These are phyloP conservation scores for Calocera cornea DNA, from an alignment of 768 basidiomycete genomes.

Conservation along the genomic window DNA sequence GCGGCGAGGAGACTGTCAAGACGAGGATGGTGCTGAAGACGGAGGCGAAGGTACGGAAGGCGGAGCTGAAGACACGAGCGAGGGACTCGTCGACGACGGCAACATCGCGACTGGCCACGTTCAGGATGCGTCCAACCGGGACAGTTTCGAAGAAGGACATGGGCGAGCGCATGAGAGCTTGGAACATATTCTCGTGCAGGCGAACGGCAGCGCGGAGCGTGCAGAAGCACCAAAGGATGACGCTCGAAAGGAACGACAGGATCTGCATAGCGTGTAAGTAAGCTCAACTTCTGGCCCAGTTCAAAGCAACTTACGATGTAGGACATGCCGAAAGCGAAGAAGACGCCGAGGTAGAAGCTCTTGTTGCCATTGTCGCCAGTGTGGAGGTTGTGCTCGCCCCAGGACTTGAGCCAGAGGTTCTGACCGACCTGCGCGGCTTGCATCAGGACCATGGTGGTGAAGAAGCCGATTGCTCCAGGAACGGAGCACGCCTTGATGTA, in stretches of 20 bases:
- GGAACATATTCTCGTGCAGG: constrained; percentile 43
- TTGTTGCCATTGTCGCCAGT: constrained; percentile 45
- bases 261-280: not conserved
- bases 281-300: not conserved
- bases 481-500: constrained; percentile 74
- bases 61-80: constrained; percentile 55
- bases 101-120: constrained; percentile 80
- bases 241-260: constrained; percentile 7
- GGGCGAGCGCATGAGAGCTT: constrained; percentile 68
- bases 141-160: constrained; percentile 83
- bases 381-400: constrained; percentile 66
- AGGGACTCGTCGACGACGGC: constrained; percentile 62
- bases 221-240: constrained; percentile 12
- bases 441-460: constrained; percentile 39
- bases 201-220: not conserved
- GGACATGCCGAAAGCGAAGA: not conserved
- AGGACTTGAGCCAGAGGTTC: constrained; percentile 48
- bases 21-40: constrained; percentile 35
- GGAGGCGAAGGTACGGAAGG: constrained; percentile 48
- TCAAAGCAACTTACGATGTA: not conserved
- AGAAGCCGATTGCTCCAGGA: constrained; percentile 47
- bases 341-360: constrained; percentile 8
- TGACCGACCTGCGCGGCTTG: constrained; percentile 46
- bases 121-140: constrained; percentile 77
- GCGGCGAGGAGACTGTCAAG: constrained; percentile 69